These are phyloP conservation scores for Diplodia mutila DNA, from an alignment of 2,329 filamentous ascomycete species.

Conservation along the genomic window DNA sequence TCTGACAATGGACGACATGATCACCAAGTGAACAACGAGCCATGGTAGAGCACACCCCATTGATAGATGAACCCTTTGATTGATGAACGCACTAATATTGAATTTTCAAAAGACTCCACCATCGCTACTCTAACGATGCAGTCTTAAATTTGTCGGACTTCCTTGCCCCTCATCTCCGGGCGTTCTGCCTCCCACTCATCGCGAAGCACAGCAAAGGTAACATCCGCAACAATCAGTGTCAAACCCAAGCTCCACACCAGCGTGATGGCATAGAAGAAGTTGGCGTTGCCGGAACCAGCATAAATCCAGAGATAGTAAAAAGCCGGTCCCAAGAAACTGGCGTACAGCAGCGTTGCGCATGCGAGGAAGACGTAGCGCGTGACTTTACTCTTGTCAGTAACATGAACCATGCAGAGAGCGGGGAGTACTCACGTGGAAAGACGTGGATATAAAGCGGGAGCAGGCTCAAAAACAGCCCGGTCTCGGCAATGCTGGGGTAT, in stretches of 20 bases:
- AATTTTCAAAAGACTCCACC: no score
- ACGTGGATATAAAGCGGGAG: slow-evolving; percentile 88
- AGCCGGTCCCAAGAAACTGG: slow-evolving; percentile 84
- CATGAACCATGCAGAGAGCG: not conserved
- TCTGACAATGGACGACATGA: no score
- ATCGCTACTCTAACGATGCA: not conserved
- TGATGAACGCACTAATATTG: not conserved
- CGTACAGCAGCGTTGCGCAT: slow-evolving; percentile 81
- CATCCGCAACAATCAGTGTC: slow-evolving; percentile 83
- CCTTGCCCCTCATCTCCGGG: slow-evolving; percentile 87
- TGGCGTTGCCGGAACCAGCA: slow-evolving; percentile 94
- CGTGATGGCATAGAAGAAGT: slow-evolving; percentile 99
- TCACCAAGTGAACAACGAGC: no score
- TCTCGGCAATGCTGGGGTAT: slow-evolving; percentile 91
- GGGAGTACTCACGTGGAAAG: slow-evolving; percentile 68
- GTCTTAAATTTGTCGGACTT: slow-evolving; percentile 81
- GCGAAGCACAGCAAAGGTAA: slow-evolving; percentile 82
- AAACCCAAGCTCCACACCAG: slow-evolving; percentile 95
- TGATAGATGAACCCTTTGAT: no score
- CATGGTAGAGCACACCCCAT: no score
- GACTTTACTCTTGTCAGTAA: slow-evolving; percentile 52
- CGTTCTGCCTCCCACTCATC: slow-evolving; percentile 94
- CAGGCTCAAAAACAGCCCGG: slow-evolving; percentile 80
- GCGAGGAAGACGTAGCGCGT: slow-evolving; percentile 94
- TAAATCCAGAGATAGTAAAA: slow-evolving; percentile 99